Evolutionary conservation across 768 basidiomycete species (phyloP).

Genomic region (Leccinum disarticulatum): DNA sequence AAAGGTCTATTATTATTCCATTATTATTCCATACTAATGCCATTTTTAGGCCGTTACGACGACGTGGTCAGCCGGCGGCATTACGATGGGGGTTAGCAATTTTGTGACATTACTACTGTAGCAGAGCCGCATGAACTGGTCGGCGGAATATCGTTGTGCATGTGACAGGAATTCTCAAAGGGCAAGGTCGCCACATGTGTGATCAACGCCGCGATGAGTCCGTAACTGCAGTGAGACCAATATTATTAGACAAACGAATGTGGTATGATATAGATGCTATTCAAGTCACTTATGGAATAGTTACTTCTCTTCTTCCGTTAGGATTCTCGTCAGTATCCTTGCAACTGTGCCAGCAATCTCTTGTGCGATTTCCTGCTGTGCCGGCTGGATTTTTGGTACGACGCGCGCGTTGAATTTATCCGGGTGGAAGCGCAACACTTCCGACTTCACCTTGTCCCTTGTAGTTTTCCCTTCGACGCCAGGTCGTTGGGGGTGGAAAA

Average conservation of each 20-base stretch:
- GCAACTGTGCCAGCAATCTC: slow-evolving; percentile 41
- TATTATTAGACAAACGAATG: slow-evolving; percentile 6
- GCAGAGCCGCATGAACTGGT: neutral
- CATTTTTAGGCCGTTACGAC: no score
- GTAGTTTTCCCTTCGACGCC: slow-evolving; percentile 30
- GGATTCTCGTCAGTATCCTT: slow-evolving; percentile 41
- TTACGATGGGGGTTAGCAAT: no score
- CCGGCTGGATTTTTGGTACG: slow-evolving; percentile 33
- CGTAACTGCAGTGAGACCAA: neutral
- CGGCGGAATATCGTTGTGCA: neutral
- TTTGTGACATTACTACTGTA: neutral
- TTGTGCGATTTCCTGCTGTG: slow-evolving; percentile 34
- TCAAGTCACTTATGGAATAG: neutral
- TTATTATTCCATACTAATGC: no score
- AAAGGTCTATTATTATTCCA: no score
- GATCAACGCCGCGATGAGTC: neutral
- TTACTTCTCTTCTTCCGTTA: slow-evolving; percentile 21
- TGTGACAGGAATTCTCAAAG: no score
- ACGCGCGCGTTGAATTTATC: slow-evolving; percentile 48
- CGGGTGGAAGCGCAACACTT: slow-evolving; percentile 55
- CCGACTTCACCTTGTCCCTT: slow-evolving; percentile 40
- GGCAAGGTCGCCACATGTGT: neutral
- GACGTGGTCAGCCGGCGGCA: no score
- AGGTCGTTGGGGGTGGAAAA: slow-evolving; percentile 37
- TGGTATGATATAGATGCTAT: neutral